phyloP scores from a whole-genome alignment of 2,329 filamentous ascomycete species.

The Stenocarpella maydis region DNA sequence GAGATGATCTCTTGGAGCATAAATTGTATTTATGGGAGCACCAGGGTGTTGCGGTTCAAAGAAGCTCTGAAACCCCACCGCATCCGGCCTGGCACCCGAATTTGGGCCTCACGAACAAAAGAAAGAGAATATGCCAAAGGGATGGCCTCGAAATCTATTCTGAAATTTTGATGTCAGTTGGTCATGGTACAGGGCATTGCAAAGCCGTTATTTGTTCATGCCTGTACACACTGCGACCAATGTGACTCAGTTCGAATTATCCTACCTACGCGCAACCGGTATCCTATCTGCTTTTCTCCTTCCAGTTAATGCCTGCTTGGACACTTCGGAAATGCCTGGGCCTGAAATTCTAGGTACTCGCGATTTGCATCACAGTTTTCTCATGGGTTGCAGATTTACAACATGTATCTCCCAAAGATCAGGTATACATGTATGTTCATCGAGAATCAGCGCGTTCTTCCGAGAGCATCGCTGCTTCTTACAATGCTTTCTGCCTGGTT shows the following conservation, averaged over 20 bases:
- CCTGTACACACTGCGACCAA: neutral
- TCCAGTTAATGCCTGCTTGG: no score
- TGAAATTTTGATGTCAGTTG: neutral
- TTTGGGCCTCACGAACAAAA: neutral
- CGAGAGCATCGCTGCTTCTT: no score
- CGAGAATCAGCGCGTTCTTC: neutral
- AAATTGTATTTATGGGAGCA: neutral
- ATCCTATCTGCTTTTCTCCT: neutral
- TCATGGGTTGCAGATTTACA: neutral
- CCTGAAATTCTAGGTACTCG: neutral
- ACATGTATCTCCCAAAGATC: neutral
- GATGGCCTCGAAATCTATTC: neutral
- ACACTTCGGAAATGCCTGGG: neutral
- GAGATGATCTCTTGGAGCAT: neutral
- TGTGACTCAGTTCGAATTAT: neutral
- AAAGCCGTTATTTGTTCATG: neutral
- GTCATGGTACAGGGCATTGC: neutral
- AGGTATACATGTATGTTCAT: no score
- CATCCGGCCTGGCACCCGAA: neutral
- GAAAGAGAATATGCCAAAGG: neutral
- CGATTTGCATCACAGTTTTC: neutral
- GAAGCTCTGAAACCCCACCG: neutral
- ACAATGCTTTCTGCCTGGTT: neutral
- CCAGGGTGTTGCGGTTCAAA: neutral
- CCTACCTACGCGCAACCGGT: neutral